Base-by-base conservation (phyloP, 768 basidiomycete genomes). In the Podaxis rugospora region DNA sequence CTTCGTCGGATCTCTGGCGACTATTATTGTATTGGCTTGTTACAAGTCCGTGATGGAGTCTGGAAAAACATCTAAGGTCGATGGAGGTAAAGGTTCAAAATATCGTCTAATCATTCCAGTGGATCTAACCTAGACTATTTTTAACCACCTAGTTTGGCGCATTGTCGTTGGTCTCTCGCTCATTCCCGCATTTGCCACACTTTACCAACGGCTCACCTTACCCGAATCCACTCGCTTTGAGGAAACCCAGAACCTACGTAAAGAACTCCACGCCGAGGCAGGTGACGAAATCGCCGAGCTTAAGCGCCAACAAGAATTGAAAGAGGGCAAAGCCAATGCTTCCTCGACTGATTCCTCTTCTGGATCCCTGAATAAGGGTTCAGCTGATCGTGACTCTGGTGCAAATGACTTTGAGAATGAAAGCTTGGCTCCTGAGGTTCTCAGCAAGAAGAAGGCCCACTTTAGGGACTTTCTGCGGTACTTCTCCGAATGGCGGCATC, bases 151-250 rank as follows among this genome's bases (percentile, higher is more conserved):
- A 82, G 85, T 84, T 2, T 92, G 90, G 90, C 78, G 90, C 18
- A 88, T 92, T 63, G 76, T 84, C 61, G 71, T 90, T 55, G 90
- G 88, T n/a, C 54, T 92, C 11, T 87, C 86, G n/a, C 80, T 91
- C 53, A 65, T 92, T 7, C 90, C 91, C 5, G 89, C 88, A 0
- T 86, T 89, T 54, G 87, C 70, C 16, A 90, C 89, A 3, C 79
- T 92, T 16, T 91, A 91, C 69, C 86, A 88, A 67, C 86, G 90
- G 2, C 75, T 93, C 46, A 89, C 86, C 0, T 81, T 92, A 10
- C 84, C 86, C 10, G 89, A 92, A 66, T 83, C 88, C 5, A 82
- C 76, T 28, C 83, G 86, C 9, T 89, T 69, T 65, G 68, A 77
- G 37, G 77, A 77, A 13, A 69, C 84, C 6, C 75, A 78, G 63